Base-by-base conservation (phyloP, 2,329 filamentous ascomycete genomes). In the Chaetomium globosum region DNA sequence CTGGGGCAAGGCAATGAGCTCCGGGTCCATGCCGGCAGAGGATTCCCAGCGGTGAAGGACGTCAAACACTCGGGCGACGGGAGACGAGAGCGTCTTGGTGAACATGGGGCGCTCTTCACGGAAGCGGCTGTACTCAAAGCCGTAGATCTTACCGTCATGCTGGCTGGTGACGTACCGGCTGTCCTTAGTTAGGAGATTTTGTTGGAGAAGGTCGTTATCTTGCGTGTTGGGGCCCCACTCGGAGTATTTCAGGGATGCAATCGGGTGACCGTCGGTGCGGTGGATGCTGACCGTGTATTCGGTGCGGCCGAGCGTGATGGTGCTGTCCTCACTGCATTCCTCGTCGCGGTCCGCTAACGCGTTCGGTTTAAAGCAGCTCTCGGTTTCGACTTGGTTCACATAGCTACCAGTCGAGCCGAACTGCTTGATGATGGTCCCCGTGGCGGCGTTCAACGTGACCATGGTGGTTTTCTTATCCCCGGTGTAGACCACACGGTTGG, bases 191-290 rank as follows among this genome's bases (percentile, higher is more conserved):
- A 82, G 79, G 16, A 85, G 85, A 73, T 98, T 95, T 74, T 98
- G 92, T 58, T 86, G 86, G 72, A 92, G 88, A 7, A 99, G 86
- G 75, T 99, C 95, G 68, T 86, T 86, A 76, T 99, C 94, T 67
- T 89, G 91, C 65, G 90, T 96, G 77, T 99, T 99, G 16, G 93
- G 91, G 0, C 88, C 89, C 95, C 95, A 99, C 76, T 99, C 95
- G 12, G 92, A 90, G 74, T 96, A 99, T 70, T 88, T 93, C 71
- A 99, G 86, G 0, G 92, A 97, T 73, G 93, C 96, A 68, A 99
- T 89, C 8, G 87, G 86, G 65, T 89, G 86, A 1, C 89, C 89
- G 70, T 90, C 85, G 53, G 84, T 85, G 66, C 91, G 89, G 69
- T 93, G 89, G 53, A 99, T 96, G 63, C 85, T 87, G 66, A 99